Evolutionary conservation across 2,329 filamentous ascomycete species (phyloP).

Genomic region (Alternaria postmessia): DNA sequence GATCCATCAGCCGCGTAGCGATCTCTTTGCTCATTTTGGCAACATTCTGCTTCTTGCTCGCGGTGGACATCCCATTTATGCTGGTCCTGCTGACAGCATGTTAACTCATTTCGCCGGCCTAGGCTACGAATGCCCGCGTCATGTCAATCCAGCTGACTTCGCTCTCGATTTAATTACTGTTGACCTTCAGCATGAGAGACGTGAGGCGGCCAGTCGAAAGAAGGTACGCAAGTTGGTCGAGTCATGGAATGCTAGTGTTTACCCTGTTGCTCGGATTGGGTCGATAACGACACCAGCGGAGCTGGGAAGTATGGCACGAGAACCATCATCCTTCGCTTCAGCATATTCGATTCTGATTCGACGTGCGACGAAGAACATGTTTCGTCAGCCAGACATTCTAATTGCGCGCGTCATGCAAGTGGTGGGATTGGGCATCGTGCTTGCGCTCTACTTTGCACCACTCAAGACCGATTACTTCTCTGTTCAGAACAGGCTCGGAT

Average conservation of each 20-base stretch:
- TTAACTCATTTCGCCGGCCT: slow-evolving; percentile 68
- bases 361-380: slow-evolving; percentile 70
- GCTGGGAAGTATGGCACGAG: slow-evolving; percentile 72
- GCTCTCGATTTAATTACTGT: slow-evolving; percentile 79
- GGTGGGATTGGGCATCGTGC: slow-evolving; percentile 46
- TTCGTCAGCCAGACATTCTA: slow-evolving; percentile 49
- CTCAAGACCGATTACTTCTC: slow-evolving; percentile 72
- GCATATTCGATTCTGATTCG: slow-evolving; percentile 74
- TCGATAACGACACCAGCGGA: slow-evolving; percentile 72
- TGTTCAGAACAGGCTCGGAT: slow-evolving; percentile 77
- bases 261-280: slow-evolving; percentile 33
- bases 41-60: slow-evolving; percentile 75
- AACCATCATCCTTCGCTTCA: slow-evolving; percentile 66
- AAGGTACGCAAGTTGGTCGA: slow-evolving; percentile 69
- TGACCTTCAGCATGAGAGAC: slow-evolving; percentile 71
- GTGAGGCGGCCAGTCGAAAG: slow-evolving; percentile 69
- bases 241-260: slow-evolving; percentile 59
- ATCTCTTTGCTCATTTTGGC: slow-evolving; percentile 75
- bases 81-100: slow-evolving; percentile 70
- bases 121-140: slow-evolving; percentile 70
- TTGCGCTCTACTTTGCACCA: slow-evolving; percentile 69
- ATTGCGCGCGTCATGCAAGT: slow-evolving; percentile 51
- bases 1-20: slow-evolving; percentile 78
- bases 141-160: slow-evolving; percentile 81
- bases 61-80: slow-evolving; percentile 73